Evolutionary conservation across 345 rosid species (phyloP).

Genomic region (Brassica rapa): DNA sequence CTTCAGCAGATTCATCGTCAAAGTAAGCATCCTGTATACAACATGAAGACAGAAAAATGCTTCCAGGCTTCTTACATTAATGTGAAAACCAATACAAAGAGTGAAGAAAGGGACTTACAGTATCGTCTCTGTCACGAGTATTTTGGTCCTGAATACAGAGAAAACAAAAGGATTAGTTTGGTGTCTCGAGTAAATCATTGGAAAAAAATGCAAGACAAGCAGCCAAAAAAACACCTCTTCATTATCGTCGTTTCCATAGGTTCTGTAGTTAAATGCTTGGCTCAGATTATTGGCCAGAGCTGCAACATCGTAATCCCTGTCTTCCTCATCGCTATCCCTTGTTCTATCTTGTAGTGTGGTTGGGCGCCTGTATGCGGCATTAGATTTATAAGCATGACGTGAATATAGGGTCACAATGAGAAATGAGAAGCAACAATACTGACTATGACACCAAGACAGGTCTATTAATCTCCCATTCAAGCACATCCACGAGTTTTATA

Average conservation of each 20-base stretch:
- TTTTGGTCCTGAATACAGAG: slow-evolving; percentile 60
- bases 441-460: not conserved
- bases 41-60: not conserved
- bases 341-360: slow-evolving; percentile 90
- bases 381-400: slow-evolving; percentile 1
- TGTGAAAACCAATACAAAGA: not conserved
- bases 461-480: no score
- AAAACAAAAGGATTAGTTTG: slow-evolving; percentile 1
- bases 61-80: not conserved
- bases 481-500: no score
- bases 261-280: slow-evolving; percentile 89
- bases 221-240: slow-evolving; percentile 67
- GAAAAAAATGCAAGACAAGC: not conserved
- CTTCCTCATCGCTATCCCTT: slow-evolving; percentile 92
- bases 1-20: slow-evolving; percentile 92
- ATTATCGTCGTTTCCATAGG: slow-evolving; percentile 75
- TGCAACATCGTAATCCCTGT: slow-evolving; percentile 90
- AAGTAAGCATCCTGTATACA: slow-evolving; percentile 78
- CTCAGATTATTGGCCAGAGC: slow-evolving; percentile 89
- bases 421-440: not conserved
- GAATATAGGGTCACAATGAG: slow-evolving; percentile 4
- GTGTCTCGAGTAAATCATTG: slow-evolving; percentile 6
- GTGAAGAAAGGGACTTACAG: slow-evolving; percentile 43
- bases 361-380: slow-evolving; percentile 71
- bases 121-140: slow-evolving; percentile 78